Conservation (phyloP, 2,329 filamentous ascomycete species). For the Alternaria incomplexa region DNA sequence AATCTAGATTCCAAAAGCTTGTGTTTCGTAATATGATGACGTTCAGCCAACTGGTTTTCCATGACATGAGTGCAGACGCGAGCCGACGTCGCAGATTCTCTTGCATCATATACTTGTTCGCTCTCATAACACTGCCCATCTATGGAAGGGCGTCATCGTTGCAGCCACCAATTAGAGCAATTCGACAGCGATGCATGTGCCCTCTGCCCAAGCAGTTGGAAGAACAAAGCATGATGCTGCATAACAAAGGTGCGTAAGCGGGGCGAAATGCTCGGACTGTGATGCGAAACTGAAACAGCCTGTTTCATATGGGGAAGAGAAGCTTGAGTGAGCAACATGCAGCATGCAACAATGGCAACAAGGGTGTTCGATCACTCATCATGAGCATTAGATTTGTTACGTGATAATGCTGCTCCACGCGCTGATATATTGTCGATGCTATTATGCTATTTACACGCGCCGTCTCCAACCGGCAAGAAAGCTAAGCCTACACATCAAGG, state of each 20-base stretch:
- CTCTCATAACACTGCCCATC: background rate
- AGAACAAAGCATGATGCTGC: background rate
- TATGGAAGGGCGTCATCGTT: background rate
- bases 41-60: background rate
- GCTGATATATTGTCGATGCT: background rate
- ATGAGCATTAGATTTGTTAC: background rate
- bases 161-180: background rate
- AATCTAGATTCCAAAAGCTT: background rate
- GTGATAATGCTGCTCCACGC: background rate
- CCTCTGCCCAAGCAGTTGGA: background rate
- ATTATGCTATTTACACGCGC: background rate
- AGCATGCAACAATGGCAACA: background rate
- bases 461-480: background rate
- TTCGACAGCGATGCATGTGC: background rate
- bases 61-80: background rate
- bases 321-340: background rate
- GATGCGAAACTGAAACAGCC: background rate
- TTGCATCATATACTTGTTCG: background rate
- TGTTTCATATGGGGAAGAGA: background rate
- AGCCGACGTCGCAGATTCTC: background rate
- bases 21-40: background rate
- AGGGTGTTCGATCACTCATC: background rate
- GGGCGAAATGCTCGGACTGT: background rate
- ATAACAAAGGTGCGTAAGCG: background rate
- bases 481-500: slow-evolving; percentile 20